A percentile compares a stretch with the other conserved stretches of the same genome.
Evolutionary conservation across 192 early-diverging fungal species (phyloP).

Genomic region (Gamsiella multidivaricata): DNA sequence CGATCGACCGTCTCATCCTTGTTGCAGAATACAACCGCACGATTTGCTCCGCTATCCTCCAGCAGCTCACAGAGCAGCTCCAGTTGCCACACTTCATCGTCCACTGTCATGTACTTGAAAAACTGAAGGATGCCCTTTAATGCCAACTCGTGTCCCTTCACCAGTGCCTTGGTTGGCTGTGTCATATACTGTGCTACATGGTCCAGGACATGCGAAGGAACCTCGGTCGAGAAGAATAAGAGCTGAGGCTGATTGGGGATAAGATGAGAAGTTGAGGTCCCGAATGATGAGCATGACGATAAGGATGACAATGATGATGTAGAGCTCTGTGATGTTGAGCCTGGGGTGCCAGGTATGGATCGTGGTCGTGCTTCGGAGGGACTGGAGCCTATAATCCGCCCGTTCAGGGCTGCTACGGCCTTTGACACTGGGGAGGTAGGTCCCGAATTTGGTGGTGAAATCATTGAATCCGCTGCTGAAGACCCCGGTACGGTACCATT

Average conservation of each 20-base stretch:
- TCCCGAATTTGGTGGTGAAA: slow-evolving; percentile 42
- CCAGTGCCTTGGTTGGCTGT: slow-evolving; percentile 45
- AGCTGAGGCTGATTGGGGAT: slow-evolving; percentile 22
- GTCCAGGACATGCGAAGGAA: slow-evolving; percentile 39
- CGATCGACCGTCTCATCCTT: slow-evolving; percentile 27
- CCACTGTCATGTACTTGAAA: slow-evolving; percentile 50
- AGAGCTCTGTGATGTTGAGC: too few species aligned
- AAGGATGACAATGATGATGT: too few species aligned
- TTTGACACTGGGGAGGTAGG: slow-evolving; percentile 47
- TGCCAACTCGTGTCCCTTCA: slow-evolving; percentile 45
- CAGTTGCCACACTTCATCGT: slow-evolving; percentile 45
- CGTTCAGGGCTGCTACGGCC: slow-evolving; percentile 48
- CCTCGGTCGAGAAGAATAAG: slow-evolving; percentile 42
- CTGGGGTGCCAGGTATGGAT: not conserved
- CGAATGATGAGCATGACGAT: not conserved
- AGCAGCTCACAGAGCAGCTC: slow-evolving; percentile 29
- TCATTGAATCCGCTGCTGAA: not conserved
- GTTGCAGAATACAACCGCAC: slow-evolving; percentile 44
- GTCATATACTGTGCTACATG: slow-evolving; percentile 46
- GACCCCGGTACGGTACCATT: not conserved
- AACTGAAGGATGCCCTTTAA: slow-evolving; percentile 49
- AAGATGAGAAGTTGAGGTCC: not conserved
- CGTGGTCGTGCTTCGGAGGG: not conserved
- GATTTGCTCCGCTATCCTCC: slow-evolving; percentile 44
- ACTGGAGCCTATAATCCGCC: slow-evolving; percentile 2